Percentiles rank a stretch among this genome's conserved stretches.
Evolutionary conservation across 2,329 filamentous ascomycete genomes (phyloP).

Genomic region (Shiraia bambusicola): DNA sequence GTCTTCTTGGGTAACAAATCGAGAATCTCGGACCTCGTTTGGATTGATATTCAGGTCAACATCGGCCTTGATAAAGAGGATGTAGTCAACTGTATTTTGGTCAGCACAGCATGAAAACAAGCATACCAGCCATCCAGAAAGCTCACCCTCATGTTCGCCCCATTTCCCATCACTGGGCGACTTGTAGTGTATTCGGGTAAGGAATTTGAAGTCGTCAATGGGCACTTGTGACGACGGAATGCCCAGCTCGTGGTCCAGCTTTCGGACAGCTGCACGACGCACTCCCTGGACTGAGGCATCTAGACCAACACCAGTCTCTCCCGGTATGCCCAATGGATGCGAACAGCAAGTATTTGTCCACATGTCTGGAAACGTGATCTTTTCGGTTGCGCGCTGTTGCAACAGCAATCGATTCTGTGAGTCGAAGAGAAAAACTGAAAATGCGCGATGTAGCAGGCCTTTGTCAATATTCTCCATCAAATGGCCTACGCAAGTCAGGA

Average conservation of each 20-base stretch:
- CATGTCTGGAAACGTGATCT: slow-evolving; percentile 99
- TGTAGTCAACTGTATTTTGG: slow-evolving; percentile 77
- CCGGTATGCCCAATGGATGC: slow-evolving; percentile 86
- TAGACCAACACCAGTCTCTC: slow-evolving; percentile 83
- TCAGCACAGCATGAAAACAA: slow-evolving; percentile 19
- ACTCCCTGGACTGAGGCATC: slow-evolving; percentile 80
- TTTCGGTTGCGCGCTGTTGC: slow-evolving; percentile 92
- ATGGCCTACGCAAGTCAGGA: slow-evolving; percentile 64
- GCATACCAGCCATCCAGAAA: neutral
- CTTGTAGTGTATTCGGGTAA: slow-evolving; percentile 97
- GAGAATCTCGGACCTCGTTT: slow-evolving; percentile 85
- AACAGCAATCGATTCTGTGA: slow-evolving; percentile 87
- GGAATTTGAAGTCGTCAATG: slow-evolving; percentile 85
- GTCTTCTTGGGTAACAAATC: slow-evolving; percentile 80
- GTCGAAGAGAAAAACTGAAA: slow-evolving; percentile 98
- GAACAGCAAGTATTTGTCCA: slow-evolving; percentile 99
- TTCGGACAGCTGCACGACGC: slow-evolving; percentile 88
- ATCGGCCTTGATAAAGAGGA: slow-evolving; percentile 88
- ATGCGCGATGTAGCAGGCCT: slow-evolving; percentile 92
- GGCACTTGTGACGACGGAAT: slow-evolving; percentile 89
- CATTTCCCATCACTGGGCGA: slow-evolving; percentile 95
- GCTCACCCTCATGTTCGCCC: slow-evolving; percentile 96
- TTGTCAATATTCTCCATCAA: slow-evolving; percentile 98
- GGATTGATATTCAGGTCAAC: slow-evolving; percentile 79
- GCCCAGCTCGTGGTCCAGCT: slow-evolving; percentile 91